Evolutionary conservation across 305 asterid species (phyloP).

Genomic region (Fraxinus baroniana): DNA sequence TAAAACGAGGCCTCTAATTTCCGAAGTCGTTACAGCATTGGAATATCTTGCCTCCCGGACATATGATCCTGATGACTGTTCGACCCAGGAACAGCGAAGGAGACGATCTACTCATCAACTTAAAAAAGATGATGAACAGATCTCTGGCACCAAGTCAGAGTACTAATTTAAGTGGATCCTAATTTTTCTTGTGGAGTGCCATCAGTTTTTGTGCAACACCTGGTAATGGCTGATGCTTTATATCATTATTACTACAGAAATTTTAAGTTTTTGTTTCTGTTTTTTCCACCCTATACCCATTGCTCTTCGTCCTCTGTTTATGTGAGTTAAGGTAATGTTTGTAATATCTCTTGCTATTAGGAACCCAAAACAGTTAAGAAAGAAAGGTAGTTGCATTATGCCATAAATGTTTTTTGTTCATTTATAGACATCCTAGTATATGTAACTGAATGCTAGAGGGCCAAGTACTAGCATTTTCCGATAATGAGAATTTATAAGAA

Average conservation of each 20-base stretch:
- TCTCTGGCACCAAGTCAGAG: background rate
- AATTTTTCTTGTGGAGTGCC: background rate
- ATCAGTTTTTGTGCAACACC: slow-evolving; percentile 26
- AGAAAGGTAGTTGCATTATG: background rate
- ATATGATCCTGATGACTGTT: slow-evolving; percentile 45
- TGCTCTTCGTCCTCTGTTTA: background rate
- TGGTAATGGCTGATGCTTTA: slow-evolving; percentile 10
- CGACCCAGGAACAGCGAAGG: slow-evolving; percentile 25
- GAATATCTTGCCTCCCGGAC: slow-evolving; percentile 62
- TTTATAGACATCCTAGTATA: background rate
- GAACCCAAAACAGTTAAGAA: background rate
- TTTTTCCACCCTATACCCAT: background rate
- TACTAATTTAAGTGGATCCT: background rate
- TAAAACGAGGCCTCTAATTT: slow-evolving; percentile 56
- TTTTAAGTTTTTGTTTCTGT: background rate
- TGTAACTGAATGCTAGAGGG: background rate
- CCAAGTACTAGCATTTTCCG: background rate
- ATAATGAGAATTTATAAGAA: background rate
- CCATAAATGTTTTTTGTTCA: background rate
- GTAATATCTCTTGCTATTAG: background rate
- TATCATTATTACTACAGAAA: background rate
- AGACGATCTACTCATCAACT: slow-evolving; percentile 22
- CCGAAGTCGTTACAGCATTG: slow-evolving; percentile 71
- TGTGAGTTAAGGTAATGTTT: background rate
- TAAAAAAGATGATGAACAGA: slow-evolving; percentile 19